Percentiles rank a stretch among this genome's conserved stretches.
phyloP scores from a whole-genome alignment of 768 basidiomycete species.

The Daedaleopsis sinensis region DNA sequence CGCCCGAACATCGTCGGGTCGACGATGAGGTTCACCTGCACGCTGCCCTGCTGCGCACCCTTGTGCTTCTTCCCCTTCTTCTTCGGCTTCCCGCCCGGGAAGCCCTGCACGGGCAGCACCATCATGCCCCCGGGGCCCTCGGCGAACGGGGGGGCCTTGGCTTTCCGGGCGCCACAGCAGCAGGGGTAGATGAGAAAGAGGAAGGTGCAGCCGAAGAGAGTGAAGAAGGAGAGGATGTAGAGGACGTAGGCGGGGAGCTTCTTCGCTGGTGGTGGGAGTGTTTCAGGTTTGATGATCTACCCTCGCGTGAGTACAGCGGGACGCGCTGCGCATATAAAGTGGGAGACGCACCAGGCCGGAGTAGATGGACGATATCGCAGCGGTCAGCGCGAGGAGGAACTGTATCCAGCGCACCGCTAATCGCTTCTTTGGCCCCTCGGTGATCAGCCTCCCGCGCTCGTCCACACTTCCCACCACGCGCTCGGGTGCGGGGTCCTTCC shows the following conservation, averaged over 20 bases:
- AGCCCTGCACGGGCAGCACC: conserved; percentile 64
- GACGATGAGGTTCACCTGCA: conserved; percentile 76
- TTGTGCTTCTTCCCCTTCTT: conserved; percentile 44
- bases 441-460: conserved; percentile 58
- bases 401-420: conserved; percentile 49
- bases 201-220: conserved; percentile 53
- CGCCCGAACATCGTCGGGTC: conserved; percentile 59
- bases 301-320: background rate
- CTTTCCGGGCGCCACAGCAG: conserved; percentile 43
- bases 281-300: conserved; percentile 57
- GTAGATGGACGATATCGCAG: conserved; percentile 61
- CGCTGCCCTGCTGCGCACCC: conserved; percentile 38
- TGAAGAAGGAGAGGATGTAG: conserved; percentile 58
- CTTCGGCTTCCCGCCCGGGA: conserved; percentile 47
- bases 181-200: conserved; percentile 63
- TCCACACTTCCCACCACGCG: conserved; percentile 62
- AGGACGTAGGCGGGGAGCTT: conserved; percentile 58
- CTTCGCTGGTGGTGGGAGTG: conserved; percentile 56
- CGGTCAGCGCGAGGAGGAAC: conserved; percentile 51
- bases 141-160: conserved; percentile 21
- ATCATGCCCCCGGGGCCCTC: conserved; percentile 47
- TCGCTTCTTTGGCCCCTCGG: conserved; percentile 66
- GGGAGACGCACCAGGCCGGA: conserved; percentile 55
- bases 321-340: conserved; percentile 4
- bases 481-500: conserved; percentile 47